Base-by-base conservation (phyloP, 2,329 filamentous ascomycete species). In the Fusarium nurragi region DNA sequence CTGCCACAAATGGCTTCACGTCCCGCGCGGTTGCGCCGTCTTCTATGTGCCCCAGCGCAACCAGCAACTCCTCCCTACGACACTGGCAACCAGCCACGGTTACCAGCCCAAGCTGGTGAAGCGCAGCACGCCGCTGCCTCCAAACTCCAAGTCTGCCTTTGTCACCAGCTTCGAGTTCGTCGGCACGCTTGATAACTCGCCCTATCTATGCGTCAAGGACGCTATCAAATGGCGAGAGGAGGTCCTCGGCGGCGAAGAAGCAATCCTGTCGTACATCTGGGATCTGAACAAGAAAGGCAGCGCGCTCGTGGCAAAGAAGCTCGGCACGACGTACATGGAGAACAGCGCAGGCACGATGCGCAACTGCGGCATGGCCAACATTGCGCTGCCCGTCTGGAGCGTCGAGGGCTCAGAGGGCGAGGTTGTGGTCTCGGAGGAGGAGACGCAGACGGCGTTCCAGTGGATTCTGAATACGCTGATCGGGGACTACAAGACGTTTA, bases 1-100 rank as follows among this genome's bases (percentile, higher is more conserved):
- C 75, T 92, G 88, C 69, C 92, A 97, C 80, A 97, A 97, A 80
- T 98, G 94, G 94, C 86, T 97, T 9, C 89, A 87, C 72, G 86
- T 87, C 1, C 94, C 94, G 1, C 88, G 94, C 28, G 90, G 89
- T 16, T 93, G 90, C 73, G 93, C 93, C 4, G 80, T 95, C 5
- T 86, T 97, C 65, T 90, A 96, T 76, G 91, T 95, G 2, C 91
- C 93, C 0, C 59, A 81, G 18, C 84, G 90, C 21, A 93, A 96
- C 75, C 94, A 97, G 75, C 79, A 81, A 45, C 77, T 96, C 39
- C 87, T 97, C 38, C 85, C 88, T 14, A 88, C 88, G 3, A 89
- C 92, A 0, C 76, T 96, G 26, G 91, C 93, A 0, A 97, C 93
- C 0, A 93, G 89, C 36, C 91, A 94, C 75, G 91, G 92, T 0